Evolutionary conservation across 2,329 filamentous ascomycete genomes (phyloP).

Genomic region (Neofusicoccum ribis): DNA sequence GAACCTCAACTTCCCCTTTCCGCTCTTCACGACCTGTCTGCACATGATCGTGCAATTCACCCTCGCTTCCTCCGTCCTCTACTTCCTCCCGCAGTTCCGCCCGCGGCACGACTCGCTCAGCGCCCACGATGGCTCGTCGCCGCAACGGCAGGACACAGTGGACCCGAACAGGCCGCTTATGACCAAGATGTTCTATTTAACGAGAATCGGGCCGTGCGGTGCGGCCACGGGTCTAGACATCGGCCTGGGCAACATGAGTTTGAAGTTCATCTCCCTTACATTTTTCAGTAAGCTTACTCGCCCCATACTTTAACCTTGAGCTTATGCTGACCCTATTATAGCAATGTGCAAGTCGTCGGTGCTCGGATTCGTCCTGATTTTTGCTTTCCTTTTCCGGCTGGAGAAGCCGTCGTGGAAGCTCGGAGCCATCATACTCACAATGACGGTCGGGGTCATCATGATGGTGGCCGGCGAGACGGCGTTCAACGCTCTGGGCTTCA

Average conservation of each 20-base stretch:
- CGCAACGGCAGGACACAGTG: constrained; percentile 30
- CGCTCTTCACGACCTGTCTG: constrained; percentile 89
- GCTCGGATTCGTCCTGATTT: constrained; percentile 89
- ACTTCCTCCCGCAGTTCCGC: constrained; percentile 77
- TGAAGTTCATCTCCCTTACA: constrained; percentile 94
- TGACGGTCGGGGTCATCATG: constrained; percentile 93
- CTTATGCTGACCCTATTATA: constrained; percentile 23
- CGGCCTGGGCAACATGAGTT: constrained; percentile 89
- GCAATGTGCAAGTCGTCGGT: constrained; percentile 98
- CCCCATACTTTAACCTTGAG: constrained; percentile 24
- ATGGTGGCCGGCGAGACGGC: constrained; percentile 96
- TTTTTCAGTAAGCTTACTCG: constrained; percentile 68
- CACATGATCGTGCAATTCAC: constrained; percentile 96
- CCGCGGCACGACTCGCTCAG: constrained; percentile 56
- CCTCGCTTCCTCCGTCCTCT: constrained; percentile 75
- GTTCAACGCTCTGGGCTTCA: constrained; percentile 83
- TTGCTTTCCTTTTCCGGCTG: constrained; percentile 90
- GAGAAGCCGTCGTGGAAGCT: constrained; percentile 85
- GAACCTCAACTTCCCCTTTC: constrained; percentile 87
- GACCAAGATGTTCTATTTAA: constrained; percentile 88
- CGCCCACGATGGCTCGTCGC: constrained; percentile 28
- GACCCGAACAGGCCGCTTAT: constrained; percentile 63
- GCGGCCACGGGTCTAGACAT: constrained; percentile 93
- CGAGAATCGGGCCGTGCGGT: constrained; percentile 87
- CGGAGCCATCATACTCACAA: constrained; percentile 81